Base-by-base conservation (phyloP, 768 basidiomycete genomes). In the Mycena galopus region DNA sequence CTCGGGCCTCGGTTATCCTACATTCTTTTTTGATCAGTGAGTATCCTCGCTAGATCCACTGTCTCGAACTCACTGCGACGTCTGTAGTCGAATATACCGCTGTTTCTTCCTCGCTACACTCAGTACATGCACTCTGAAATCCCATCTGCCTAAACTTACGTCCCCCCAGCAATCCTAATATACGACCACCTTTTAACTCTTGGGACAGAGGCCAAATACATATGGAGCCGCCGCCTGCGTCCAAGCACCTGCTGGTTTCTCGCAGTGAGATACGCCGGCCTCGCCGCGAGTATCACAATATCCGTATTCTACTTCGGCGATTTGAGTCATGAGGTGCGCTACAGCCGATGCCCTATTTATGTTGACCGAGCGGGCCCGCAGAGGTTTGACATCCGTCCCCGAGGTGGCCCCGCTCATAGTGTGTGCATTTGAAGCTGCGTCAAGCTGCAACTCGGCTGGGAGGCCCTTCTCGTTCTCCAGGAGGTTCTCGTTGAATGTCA, bases 401-500 rank as follows among this genome's bases (percentile, higher is more conserved):
- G 30, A 56, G 7, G 55, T 32, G 7, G 16, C 21, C 55, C 55
- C 30, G 17, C 29, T 56, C 30, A 32, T 17, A 30, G 21, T 32
- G 55, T 14, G 14, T 56, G 29, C 55, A 56, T 32, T 32, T 33
- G 9, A 11, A 71, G 70, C 23, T 71, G 70, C 58, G 59, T 71
- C 57, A 60, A 53, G 32, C 27, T 71, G 47, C 64, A 65, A 47
- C 0, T 65, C 0, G 39, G 21, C 25, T 71, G 64, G 64, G 70
- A 71, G 50, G 21, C 27, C 5, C 64, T 71, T 27, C 65, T 71
- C n/a, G 42, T 65, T 32, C 16, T 66, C 11, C 70, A 71, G 33
- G 70, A 71, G 51, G 59, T 71, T 21, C 29, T 71, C 23, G 35
- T 71, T 21, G 70, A 71, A 25, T 65, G 70, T 71, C 19, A 53